Evolutionary conservation across 2,329 filamentous ascomycete species (phyloP).

Genomic region (Fusarium ramigenum): DNA sequence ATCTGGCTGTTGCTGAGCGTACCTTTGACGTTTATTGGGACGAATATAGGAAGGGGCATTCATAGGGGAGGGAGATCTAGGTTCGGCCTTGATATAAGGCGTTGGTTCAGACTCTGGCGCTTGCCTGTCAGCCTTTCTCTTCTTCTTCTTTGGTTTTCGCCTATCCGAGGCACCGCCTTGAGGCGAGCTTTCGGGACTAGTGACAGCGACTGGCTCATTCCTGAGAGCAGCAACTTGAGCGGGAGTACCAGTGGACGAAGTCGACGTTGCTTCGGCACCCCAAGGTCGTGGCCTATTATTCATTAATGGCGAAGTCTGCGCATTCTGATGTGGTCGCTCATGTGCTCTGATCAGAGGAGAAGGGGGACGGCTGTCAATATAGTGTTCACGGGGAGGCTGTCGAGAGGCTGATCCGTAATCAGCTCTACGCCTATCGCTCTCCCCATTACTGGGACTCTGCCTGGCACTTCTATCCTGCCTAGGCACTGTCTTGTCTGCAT

Average conservation of each 20-base stretch:
- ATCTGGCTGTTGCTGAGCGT: constrained; percentile 53
- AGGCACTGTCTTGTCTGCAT: constrained; percentile 22
- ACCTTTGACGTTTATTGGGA: constrained; percentile 66
- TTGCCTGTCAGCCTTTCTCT: constrained; percentile 62
- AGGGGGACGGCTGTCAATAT: constrained; percentile 51
- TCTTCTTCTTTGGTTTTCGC: constrained; percentile 61
- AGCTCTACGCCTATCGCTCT: constrained; percentile 25
- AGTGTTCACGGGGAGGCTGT: constrained; percentile 35
- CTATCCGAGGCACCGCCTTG: constrained; percentile 60
- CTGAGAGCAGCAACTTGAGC: constrained; percentile 68
- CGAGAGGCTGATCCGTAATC: constrained; percentile 18
- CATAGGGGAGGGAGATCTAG: constrained; percentile 70
- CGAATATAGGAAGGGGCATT: constrained; percentile 61
- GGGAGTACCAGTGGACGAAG: constrained; percentile 46
- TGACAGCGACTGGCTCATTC: constrained; percentile 57
- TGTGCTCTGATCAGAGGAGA: constrained; percentile 77
- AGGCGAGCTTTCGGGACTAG: constrained; percentile 69
- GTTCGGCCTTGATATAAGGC: constrained; percentile 71
- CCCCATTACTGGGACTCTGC: constrained; percentile 52
- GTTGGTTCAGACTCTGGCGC: constrained; percentile 57
- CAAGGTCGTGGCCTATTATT: constrained; percentile 50
- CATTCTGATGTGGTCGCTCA: constrained; percentile 76
- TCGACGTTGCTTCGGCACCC: constrained; percentile 24
- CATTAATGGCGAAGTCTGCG: constrained; percentile 70
- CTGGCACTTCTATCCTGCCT: constrained; percentile 50